Conservation (phyloP, 371 early-diverging fungal species). For the Mycotypha africana region DNA sequence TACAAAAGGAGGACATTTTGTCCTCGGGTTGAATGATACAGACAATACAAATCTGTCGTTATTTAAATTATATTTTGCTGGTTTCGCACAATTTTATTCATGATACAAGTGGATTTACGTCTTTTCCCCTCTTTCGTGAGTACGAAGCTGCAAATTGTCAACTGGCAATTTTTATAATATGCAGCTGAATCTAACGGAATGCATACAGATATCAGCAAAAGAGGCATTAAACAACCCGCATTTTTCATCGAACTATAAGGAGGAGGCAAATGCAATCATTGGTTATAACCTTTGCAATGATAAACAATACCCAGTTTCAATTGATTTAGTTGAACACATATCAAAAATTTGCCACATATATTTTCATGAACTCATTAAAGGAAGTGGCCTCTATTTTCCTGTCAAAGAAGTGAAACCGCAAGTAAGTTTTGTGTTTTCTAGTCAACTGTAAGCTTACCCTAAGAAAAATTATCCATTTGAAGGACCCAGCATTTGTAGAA, state of each 20-base stretch:
- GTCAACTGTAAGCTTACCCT: too few relatives aligned
- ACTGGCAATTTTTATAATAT: too few relatives aligned
- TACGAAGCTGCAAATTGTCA: too few relatives aligned
- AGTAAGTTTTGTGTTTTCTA: conserved; percentile 3
- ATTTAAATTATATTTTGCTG: too few relatives aligned
- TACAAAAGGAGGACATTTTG: too few relatives aligned
- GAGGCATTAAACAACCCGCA: conserved; percentile 5
- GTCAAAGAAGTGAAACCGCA: conserved; percentile 21
- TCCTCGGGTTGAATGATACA: too few relatives aligned
- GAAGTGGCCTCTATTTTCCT: conserved; percentile 22
- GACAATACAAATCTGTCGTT: too few relatives aligned
- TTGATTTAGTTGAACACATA: conserved; percentile 17
- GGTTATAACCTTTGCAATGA: conserved; percentile 5
- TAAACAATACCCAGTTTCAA: conserved; percentile 15
- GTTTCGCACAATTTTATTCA: too few relatives aligned
- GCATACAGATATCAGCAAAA: conserved; percentile 15
- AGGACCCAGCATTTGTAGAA: conserved; percentile 32
- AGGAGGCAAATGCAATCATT: conserved; percentile 21
- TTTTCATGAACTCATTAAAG: conserved; percentile 33
- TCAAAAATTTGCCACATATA: conserved; percentile 6
- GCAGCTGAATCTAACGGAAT: conserved; percentile 22
- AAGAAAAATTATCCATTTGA: too few relatives aligned
- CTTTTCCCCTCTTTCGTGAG: too few relatives aligned
- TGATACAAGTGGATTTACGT: too few relatives aligned
- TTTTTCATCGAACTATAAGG: conserved; percentile 5